A percentile compares a stretch with the other conserved stretches of the same genome.
Evolutionary conservation across 2,329 filamentous ascomycete species (phyloP).

Genomic region (Venturia aucupariae): DNA sequence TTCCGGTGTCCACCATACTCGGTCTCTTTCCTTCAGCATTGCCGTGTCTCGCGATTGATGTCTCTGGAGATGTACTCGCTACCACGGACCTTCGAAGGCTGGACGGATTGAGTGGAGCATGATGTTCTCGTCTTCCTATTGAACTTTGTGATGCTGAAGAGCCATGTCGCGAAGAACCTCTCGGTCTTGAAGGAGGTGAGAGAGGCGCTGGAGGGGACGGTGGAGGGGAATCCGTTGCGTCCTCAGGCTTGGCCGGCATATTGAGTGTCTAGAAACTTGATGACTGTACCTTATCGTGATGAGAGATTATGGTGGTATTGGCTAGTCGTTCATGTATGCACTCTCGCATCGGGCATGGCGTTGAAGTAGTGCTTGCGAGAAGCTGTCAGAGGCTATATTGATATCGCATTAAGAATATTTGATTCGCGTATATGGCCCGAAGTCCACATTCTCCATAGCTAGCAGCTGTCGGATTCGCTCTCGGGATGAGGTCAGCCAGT

Average conservation of each 20-base stretch:
- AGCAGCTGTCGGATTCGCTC: not conserved
- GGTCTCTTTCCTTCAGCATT: slow-evolving; percentile 4
- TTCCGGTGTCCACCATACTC: not conserved
- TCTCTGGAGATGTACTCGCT: slow-evolving; percentile 7
- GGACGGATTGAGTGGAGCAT: slow-evolving; percentile 13
- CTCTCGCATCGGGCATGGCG: not conserved
- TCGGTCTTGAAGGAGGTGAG: slow-evolving; percentile 8
- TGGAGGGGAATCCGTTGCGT: slow-evolving; percentile 1
- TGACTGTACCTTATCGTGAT: too few relatives aligned
- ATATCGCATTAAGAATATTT: not conserved
- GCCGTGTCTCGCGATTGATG: not conserved
- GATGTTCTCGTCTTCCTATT: not conserved
- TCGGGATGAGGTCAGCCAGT: not conserved
- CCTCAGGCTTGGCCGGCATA: slow-evolving; percentile 1
- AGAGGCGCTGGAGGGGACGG: slow-evolving; percentile 4
- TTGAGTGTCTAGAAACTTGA: not conserved
- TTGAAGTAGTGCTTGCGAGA: not conserved
- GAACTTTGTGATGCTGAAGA: slow-evolving; percentile 5
- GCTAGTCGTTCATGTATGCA: not conserved
- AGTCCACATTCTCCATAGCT: not conserved
- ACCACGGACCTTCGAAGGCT: slow-evolving; percentile 10
- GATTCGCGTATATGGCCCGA: not conserved
- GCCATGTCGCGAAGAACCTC: slow-evolving; percentile 8
- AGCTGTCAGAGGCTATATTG: not conserved
- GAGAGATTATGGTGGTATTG: not conserved